These are phyloP conservation scores for Sophora flavescens DNA, from an alignment of 306 rosid species.

Conservation along the genomic window DNA sequence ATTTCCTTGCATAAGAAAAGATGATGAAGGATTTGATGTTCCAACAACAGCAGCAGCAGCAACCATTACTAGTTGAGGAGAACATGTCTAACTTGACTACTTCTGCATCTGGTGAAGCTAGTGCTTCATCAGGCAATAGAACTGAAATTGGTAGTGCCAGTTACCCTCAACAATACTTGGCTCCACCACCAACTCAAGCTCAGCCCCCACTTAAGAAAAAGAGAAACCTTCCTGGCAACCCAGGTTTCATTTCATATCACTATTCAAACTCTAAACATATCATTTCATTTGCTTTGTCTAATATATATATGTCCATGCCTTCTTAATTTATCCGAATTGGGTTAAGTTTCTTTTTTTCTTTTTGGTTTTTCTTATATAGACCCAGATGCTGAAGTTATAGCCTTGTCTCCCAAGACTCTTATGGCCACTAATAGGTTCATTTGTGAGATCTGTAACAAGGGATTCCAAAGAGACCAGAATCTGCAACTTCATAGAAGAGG, in stretches of 20 bases:
- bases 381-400: conserved; percentile 84
- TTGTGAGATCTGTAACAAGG: conserved; percentile 82
- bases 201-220: conserved; percentile 62
- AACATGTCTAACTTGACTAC: conserved; percentile 80
- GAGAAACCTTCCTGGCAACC: conserved; percentile 87
- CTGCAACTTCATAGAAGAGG: conserved; percentile 88
- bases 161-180: conserved; percentile 55
- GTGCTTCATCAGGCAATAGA: conserved; percentile 76
- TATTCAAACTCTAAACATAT: not conserved
- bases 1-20: conserved; percentile 31
- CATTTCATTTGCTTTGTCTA: not conserved
- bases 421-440: conserved; percentile 77
- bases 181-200: conserved; percentile 52
- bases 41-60: conserved; percentile 54
- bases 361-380: conserved; percentile 49
- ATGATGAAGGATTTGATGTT: conserved; percentile 61
- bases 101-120: conserved; percentile 80
- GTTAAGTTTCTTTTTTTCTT: not conserved
- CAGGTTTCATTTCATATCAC: conserved; percentile 61
- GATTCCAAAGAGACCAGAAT: conserved; percentile 86
- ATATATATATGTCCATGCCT: not conserved
- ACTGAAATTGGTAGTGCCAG: conserved; percentile 50
- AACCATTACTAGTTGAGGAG: conserved; percentile 58
- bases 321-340: not conserved
- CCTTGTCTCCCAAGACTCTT: conserved; percentile 76